phyloP scores from a whole-genome alignment of 306 rosid genomes.

The Hylodesmum podocarpum region DNA sequence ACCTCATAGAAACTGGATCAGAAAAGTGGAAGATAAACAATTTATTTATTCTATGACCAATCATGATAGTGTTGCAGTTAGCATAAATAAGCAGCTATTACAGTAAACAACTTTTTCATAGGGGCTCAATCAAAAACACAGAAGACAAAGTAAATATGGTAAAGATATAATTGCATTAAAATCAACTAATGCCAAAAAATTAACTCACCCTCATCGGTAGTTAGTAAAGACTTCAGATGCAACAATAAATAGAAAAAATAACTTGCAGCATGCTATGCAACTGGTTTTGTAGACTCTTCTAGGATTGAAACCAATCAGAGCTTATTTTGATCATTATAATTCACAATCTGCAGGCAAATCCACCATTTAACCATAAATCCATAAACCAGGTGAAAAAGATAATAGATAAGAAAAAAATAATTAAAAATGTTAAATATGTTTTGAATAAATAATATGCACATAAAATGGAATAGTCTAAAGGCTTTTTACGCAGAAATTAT shows the following conservation, averaged over 20 bases:
- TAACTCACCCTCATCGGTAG: not conserved
- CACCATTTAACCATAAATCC: not conserved
- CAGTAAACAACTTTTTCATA: not conserved
- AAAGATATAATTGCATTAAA: not conserved
- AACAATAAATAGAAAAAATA: slow-evolving; percentile 3
- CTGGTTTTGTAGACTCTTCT: not conserved
- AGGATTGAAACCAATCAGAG: not conserved
- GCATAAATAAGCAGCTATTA: not conserved
- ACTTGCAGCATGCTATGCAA: not conserved
- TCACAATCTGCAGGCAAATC: slow-evolving; percentile 8
- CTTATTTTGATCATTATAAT: not conserved
- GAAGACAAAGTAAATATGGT: not conserved
- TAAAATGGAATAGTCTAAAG: not conserved
- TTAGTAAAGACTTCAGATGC: slow-evolving; percentile 13
- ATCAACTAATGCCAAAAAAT: slow-evolving; percentile 1
- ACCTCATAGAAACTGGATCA: not conserved
- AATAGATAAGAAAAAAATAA: not conserved
- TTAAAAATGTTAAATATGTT: not conserved
- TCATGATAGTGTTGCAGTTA: not conserved
- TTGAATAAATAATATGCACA: not conserved
- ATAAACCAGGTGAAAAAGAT: not conserved
- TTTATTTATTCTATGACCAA: not conserved
- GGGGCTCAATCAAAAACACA: not conserved
- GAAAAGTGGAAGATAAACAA: not conserved
- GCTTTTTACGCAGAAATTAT: too few relatives aligned